Conservation (phyloP, 2,329 filamentous ascomycete species). For the Immersiporthe knoxdaviesiana region DNA sequence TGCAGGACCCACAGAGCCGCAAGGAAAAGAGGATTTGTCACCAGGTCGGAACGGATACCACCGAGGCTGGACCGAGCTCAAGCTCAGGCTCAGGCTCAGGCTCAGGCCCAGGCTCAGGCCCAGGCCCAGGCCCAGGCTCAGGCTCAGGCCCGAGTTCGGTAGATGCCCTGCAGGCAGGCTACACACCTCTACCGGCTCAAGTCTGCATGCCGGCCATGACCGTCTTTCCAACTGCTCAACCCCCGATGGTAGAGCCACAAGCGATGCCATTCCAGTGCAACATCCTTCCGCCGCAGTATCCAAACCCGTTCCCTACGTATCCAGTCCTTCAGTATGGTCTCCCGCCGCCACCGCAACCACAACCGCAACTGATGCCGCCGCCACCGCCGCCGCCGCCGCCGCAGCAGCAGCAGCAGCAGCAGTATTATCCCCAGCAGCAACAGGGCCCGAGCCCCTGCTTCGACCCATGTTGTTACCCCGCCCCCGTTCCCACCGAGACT, state of each 20-base stretch:
- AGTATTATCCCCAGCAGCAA: background rate
- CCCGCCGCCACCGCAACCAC: background rate
- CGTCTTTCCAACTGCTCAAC: background rate
- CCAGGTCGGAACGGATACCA: background rate
- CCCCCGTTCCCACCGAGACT: constrained; percentile 18
- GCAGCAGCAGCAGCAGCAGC: background rate
- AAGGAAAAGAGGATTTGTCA: background rate
- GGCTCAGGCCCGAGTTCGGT: no score
- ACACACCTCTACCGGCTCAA: background rate
- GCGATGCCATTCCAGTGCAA: background rate
- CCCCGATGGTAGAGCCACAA: background rate
- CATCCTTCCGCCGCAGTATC: background rate
- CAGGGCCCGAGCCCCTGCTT: constrained; percentile 22
- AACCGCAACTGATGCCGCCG: no score
- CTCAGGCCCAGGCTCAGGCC: background rate
- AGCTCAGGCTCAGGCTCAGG: background rate
- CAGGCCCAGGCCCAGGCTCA: no score
- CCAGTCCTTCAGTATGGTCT: background rate
- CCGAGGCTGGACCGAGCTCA: background rate
- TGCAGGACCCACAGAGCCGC: background rate
- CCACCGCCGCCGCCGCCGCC: no score
- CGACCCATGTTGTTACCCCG: constrained; percentile 22
- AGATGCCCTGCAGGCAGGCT: background rate
- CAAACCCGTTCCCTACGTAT: background rate
- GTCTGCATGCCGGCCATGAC: background rate